Evolutionary conservation across 345 rosid genomes (phyloP).

Genomic region (Microthlaspi erraticum): DNA sequence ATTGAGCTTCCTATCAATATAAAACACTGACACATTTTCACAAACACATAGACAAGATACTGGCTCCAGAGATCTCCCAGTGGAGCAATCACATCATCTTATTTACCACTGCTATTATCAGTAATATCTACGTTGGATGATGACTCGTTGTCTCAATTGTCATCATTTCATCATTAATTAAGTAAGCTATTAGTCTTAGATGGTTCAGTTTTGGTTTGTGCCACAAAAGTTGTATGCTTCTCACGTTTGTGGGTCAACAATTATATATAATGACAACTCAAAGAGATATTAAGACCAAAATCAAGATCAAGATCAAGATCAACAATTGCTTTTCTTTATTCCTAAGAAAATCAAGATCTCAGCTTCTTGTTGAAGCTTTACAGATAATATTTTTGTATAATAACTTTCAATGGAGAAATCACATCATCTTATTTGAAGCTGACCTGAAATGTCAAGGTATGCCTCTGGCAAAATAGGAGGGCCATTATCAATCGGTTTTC

Average conservation of each 20-base stretch:
- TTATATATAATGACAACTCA: too few species aligned
- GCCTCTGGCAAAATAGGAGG: conserved; percentile 97
- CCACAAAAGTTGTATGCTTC: conserved; percentile 32
- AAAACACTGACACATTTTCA: not conserved
- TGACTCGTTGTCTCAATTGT: not conserved
- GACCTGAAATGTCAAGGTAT: conserved; percentile 94
- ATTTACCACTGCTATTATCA: not conserved
- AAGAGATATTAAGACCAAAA: not conserved
- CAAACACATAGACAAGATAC: not conserved
- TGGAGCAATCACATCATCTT: too few species aligned
- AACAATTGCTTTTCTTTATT: not conserved
- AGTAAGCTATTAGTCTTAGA: conserved; percentile 4
- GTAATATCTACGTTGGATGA: not conserved
- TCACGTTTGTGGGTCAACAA: conserved; percentile 46
- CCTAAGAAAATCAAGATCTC: conserved; percentile 11
- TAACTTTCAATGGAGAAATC: too few species aligned
- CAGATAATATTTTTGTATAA: too few species aligned
- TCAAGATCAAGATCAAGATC: too few species aligned
- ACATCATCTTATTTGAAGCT: conserved; percentile 1
- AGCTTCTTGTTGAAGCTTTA: conserved; percentile 1
- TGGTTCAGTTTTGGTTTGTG: conserved; percentile 7
- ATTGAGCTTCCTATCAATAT: conserved; percentile 78
- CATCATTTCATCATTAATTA: conserved; percentile 15
- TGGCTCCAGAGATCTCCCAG: not conserved
- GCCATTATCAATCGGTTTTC: conserved; percentile 96